Percentiles rank a stretch among this genome's conserved stretches.
phyloP scores from a whole-genome alignment of 306 rosid species.

The Vigna unguiculata region DNA sequence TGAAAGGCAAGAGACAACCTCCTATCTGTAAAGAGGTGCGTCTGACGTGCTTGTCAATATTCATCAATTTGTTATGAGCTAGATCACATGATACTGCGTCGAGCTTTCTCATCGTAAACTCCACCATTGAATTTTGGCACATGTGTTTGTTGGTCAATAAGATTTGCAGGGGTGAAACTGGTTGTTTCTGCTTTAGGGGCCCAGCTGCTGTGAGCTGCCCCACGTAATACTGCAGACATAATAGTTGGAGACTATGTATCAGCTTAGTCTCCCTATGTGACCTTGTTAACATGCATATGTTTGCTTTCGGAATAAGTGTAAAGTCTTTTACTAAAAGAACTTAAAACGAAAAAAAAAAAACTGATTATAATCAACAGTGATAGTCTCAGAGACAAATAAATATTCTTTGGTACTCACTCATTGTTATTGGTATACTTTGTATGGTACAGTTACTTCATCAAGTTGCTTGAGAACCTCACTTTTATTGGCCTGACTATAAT shows the following conservation, averaged over 20 bases:
- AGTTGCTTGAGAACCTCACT: conserved; percentile 39
- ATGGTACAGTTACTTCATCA: background rate
- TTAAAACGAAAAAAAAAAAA: background rate
- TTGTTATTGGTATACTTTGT: conserved; percentile 13
- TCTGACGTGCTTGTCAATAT: conserved; percentile 36
- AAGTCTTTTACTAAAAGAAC: background rate
- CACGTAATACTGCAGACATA: conserved; percentile 6
- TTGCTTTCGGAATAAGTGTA: conserved; percentile 18
- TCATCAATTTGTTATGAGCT: conserved; percentile 29
- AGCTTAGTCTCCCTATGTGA: conserved; percentile 17
- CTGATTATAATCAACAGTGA: conserved; percentile 10
- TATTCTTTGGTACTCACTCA: conserved; percentile 17
- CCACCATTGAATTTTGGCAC: conserved; percentile 30
- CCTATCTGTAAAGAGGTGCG: conserved; percentile 89
- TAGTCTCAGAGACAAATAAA: conserved; percentile 4
- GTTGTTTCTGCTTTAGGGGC: conserved; percentile 14
- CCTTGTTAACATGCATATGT: conserved; percentile 23
- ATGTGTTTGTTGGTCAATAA: conserved; percentile 27
- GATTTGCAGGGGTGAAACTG: conserved; percentile 21
- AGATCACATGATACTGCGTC: conserved; percentile 3
- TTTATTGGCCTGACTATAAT: conserved; percentile 22
- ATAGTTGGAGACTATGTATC: conserved; percentile 8
- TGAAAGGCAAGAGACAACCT: conserved; percentile 87
- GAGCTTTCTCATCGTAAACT: background rate
- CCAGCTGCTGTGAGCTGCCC: conserved; percentile 18